A percentile compares a stretch with the other conserved stretches of the same genome.
phyloP scores from a whole-genome alignment of 371 early-diverging fungal species.

The Entomophthora muscae region DNA sequence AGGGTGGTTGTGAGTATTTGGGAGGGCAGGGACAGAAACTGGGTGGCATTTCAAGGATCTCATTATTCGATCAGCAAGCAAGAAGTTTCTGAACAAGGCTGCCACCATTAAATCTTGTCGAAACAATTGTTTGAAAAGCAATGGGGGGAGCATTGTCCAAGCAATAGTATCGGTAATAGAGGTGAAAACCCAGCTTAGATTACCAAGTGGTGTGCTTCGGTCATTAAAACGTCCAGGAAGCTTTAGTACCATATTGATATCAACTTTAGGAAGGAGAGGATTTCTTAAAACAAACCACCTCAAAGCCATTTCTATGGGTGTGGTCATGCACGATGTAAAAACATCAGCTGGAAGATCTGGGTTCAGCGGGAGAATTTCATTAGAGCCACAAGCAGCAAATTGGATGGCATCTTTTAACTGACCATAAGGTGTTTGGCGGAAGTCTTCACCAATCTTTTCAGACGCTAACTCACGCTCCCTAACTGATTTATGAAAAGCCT shows the following conservation, averaged over 20 bases:
- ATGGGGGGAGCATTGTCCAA: conserved; percentile 86
- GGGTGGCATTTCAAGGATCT: conserved; percentile 79
- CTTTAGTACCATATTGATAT: conserved; percentile 67
- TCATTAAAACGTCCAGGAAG: conserved; percentile 82
- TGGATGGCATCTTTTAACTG: conserved; percentile 71
- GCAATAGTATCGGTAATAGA: conserved; percentile 97
- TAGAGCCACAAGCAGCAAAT: conserved; percentile 76
- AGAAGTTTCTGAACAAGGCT: conserved; percentile 84
- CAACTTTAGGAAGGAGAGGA: conserved; percentile 50
- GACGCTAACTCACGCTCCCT: conserved; percentile 13
- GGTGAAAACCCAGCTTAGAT: conserved; percentile 96
- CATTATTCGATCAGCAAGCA: conserved; percentile 91
- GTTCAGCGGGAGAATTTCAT: conserved; percentile 78
- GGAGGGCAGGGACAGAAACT: conserved; percentile 67
- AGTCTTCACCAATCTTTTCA: neutral
- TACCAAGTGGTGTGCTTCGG: conserved; percentile 85
- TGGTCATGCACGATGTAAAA: conserved; percentile 89
- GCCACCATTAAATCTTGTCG: conserved; percentile 93
- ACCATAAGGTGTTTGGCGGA: conserved; percentile 13
- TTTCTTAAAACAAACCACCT: conserved; percentile 83
- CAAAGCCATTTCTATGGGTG: conserved; percentile 87
- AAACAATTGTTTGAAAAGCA: conserved; percentile 78
- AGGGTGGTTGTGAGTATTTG: conserved; percentile 82
- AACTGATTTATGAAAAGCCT: conserved; percentile 74
- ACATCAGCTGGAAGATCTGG: conserved; percentile 92